Base-by-base conservation (phyloP, 345 rosid species). In the Salix purpurea region DNA sequence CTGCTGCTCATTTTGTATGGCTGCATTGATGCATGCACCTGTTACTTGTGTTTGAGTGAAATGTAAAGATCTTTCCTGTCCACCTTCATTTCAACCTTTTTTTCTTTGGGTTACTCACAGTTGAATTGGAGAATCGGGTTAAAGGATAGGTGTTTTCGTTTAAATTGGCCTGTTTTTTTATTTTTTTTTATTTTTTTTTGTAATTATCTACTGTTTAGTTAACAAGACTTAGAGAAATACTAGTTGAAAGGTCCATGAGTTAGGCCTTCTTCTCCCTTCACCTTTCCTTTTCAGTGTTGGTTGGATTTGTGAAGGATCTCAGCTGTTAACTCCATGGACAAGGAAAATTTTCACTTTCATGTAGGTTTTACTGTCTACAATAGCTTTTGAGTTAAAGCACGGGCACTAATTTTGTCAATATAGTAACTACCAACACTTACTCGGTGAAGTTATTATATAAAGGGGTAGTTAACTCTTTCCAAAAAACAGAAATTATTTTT, bases 61-160 rank as follows among this genome's bases (percentile, higher is more conserved):
- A 71, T 78, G 68, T 78, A 72, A 19, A 44, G 28, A 16, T 37
- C 28, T 58, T 69, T 70, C 37, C 6, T 70, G 72, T 13, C 64
- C 48, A 26, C 60, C 7, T 36, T 71, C 68, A 39, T 10, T 32
- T 70, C 67, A 15, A 65, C 50, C 42, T 23, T n/a, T 50, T 50
- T 76, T 28, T 65, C 15, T 9, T 6, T 16, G 36, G 36, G 39
- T 44, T 54, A 32, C 65, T 52, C 28, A 39, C 32, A 58, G 56
- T 68, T 32, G 82, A 36, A 69, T 61, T 46, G 74, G 71, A 69
- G 66, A 39, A 69, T 46, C 61, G 52, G 74, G 44, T 61, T 69
- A 19, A 28, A 50, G 40, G 67, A 62, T 60, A 69, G 39, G 60
- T 36, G 13, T 42, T 28, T 56, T 11, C 60, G 37, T 9, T 21